Evolutionary conservation across 1,139 yeast genomes (phyloP).

Genomic region (Ogataea hybrid): DNA sequence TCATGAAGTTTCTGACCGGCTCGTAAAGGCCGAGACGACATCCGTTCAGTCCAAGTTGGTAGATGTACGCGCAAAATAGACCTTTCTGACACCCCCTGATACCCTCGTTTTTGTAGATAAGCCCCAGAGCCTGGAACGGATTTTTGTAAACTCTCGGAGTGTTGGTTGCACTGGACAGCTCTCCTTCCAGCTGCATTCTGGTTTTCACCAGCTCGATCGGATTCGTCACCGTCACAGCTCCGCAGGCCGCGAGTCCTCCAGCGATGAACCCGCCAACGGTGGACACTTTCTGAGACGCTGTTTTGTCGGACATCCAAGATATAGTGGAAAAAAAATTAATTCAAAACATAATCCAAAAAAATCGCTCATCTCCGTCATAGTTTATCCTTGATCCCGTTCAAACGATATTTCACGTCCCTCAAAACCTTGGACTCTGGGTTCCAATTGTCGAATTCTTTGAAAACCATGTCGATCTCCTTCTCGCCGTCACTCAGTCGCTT

Average conservation of each 20-base stretch:
- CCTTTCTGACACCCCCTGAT: conserved; percentile 88
- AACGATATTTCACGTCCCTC: conserved; percentile 79
- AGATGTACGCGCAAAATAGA: conserved; percentile 73
- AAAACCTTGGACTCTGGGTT: conserved; percentile 76
- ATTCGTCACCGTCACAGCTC: conserved; percentile 95
- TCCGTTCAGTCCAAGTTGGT: conserved; percentile 89
- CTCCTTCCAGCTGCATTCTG: conserved; percentile 96
- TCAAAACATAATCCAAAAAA: background rate
- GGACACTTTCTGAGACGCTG: conserved; percentile 49
- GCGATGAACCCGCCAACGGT: conserved; percentile 83
- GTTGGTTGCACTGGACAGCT: conserved; percentile 54
- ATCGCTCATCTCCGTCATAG: conserved; percentile 15
- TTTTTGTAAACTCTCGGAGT: conserved; percentile 66
- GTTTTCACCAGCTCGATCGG: conserved; percentile 94
- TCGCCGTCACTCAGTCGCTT: conserved; percentile 39
- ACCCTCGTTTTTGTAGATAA: conserved; percentile 82
- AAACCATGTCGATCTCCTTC: conserved; percentile 57
- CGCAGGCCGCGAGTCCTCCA: conserved; percentile 96
- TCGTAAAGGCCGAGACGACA: conserved; percentile 93
- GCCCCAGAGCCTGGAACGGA: conserved; percentile 77
- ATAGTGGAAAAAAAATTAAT: background rate
- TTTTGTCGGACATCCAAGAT: conserved; percentile 20
- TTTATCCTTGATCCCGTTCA: conserved; percentile 65
- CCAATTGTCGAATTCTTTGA: conserved; percentile 78
- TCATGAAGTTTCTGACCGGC: conserved; percentile 67